A percentile compares a stretch with the other conserved stretches of the same genome.
Evolutionary conservation across 148 eudicot species (phyloP).

Genomic region (Vaccinium vitisidaea): DNA sequence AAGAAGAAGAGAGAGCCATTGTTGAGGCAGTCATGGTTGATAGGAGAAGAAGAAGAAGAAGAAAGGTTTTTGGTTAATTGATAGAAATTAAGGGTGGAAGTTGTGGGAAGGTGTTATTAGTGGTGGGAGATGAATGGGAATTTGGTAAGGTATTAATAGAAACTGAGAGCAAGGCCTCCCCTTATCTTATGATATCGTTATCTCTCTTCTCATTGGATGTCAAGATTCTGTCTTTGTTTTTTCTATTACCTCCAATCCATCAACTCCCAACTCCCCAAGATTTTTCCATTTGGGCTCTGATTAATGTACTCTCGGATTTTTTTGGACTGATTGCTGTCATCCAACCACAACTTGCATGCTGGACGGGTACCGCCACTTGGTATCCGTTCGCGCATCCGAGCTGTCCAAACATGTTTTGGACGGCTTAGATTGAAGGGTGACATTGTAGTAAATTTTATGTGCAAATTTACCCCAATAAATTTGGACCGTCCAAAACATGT

Average conservation of each 20-base stretch:
- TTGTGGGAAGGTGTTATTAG: not conserved
- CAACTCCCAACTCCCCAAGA: not conserved
- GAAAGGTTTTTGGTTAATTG: not conserved
- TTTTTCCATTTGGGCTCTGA: not conserved
- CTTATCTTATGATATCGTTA: slow-evolving; percentile 23
- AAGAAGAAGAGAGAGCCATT: slow-evolving; percentile 41
- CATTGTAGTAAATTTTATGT: no score
- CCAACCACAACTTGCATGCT: not conserved
- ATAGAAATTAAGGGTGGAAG: not conserved
- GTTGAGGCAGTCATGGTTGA: slow-evolving; percentile 44
- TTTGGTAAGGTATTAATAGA: slow-evolving; percentile 15
- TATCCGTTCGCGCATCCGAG: no score
- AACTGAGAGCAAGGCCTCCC: not conserved
- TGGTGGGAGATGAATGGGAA: not conserved
- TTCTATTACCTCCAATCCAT: slow-evolving; percentile 17
- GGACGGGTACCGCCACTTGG: no score
- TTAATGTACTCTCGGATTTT: not conserved
- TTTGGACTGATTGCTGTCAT: not conserved
- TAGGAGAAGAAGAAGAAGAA: no score
- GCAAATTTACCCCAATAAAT: no score
- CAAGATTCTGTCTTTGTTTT: slow-evolving; percentile 16
- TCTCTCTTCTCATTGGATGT: slow-evolving; percentile 19
- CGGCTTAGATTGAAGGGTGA: no score
- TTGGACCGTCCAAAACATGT: no score
- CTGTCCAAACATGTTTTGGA: no score